Conservation (phyloP, 2,329 filamentous ascomycete genomes). For the Trichoderma koningii region DNA sequence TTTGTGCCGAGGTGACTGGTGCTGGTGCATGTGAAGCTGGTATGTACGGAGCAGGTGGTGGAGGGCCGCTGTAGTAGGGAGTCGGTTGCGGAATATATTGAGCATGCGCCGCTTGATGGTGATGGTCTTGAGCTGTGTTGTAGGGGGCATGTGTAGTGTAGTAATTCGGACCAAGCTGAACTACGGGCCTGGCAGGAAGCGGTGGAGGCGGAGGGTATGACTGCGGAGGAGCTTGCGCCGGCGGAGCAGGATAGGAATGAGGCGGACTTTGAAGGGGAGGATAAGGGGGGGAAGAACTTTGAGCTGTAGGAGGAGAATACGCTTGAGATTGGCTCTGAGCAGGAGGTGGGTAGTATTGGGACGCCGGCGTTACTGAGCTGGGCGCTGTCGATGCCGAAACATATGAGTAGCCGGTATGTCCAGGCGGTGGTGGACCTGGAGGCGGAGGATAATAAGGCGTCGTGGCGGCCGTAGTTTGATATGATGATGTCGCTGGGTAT, state of each 20-base stretch:
- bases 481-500: neutral
- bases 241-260: neutral
- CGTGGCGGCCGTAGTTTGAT: neutral
- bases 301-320: neutral
- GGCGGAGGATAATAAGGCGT: slow-evolving; percentile 18
- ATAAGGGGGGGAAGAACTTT: neutral
- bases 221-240: neutral
- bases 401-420: neutral
- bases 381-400: neutral
- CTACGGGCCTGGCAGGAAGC: neutral
- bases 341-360: too few relatives aligned
- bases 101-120: neutral
- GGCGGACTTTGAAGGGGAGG: neutral
- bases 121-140: neutral
- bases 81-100: neutral
- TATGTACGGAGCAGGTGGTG: neutral
- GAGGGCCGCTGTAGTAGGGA: neutral
- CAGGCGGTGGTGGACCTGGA: slow-evolving; percentile 15
- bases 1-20: neutral
- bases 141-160: slow-evolving; percentile 4
- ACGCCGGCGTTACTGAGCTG: neutral
- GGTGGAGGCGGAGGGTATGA: slow-evolving; percentile 5
- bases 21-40: neutral
- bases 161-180: neutral
- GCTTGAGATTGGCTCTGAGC: neutral